Conservation (phyloP, 768 basidiomycete genomes). For the Termitomyces eurrhizus region DNA sequence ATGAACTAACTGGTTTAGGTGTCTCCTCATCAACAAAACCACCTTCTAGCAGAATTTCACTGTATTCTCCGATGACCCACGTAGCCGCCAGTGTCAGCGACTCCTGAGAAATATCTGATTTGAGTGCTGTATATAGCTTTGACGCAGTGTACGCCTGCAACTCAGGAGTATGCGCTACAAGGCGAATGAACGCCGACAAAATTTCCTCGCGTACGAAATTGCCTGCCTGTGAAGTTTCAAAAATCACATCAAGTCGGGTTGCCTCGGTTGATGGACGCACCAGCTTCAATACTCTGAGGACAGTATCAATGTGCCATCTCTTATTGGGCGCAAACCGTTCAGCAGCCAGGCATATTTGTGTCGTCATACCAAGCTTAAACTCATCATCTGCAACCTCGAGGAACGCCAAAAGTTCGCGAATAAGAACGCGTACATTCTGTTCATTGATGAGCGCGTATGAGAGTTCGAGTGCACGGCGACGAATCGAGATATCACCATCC, state of each 20-base stretch:
- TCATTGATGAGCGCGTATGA: constrained; percentile 98
- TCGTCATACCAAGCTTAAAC: constrained; percentile 97
- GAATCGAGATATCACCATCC: constrained; percentile 99
- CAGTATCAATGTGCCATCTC: constrained; percentile 99
- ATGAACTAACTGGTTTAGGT: constrained; percentile 51
- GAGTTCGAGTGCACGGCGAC: constrained; percentile 92
- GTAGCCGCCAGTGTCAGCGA: constrained; percentile 89
- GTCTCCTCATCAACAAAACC: constrained; percentile 76
- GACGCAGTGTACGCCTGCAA: constrained; percentile 94
- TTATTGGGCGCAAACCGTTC: constrained; percentile 97
- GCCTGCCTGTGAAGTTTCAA: constrained; percentile 66
- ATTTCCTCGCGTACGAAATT: constrained; percentile 98
- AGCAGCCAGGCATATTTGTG: constrained; percentile 92
- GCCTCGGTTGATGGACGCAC: constrained; percentile 40
- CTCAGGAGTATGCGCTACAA: constrained; percentile 96
- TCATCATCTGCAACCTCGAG: constrained; percentile 98
- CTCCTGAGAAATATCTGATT: constrained; percentile 92
- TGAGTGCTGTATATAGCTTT: constrained; percentile 83
- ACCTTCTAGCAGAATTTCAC: constrained; percentile 84
- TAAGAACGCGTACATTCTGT: constrained; percentile 86
- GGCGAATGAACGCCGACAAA: constrained; percentile 88
- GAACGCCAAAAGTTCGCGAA: constrained; percentile 91
- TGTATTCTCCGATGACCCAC: constrained; percentile 97
- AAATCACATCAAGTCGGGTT: neutral
- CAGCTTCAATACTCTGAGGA: constrained; percentile 85